phyloP scores from a whole-genome alignment of 169 alveolate genomes.

The Plasmodium inui region DNA sequence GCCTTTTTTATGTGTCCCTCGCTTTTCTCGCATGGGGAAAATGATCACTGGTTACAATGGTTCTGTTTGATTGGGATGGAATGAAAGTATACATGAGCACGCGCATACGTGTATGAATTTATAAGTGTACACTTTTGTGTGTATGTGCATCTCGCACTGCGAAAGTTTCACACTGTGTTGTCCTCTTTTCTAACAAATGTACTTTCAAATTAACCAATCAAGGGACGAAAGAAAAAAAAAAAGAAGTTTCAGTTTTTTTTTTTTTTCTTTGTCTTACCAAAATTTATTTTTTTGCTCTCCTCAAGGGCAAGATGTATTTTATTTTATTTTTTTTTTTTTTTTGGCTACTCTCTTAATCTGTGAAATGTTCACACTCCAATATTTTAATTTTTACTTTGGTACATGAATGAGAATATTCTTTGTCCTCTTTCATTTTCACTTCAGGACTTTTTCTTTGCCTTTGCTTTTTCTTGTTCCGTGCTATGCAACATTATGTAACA shows the following conservation, averaged over 20 bases:
- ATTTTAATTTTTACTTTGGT: constrained; percentile 16
- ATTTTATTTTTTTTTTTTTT: neutral
- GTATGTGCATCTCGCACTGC: neutral
- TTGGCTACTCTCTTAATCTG: constrained; percentile 12
- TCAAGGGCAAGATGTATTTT: constrained; percentile 10
- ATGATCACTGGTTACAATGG: neutral
- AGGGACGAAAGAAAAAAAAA: neutral
- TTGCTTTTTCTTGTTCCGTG: neutral
- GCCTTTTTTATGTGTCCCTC: constrained; percentile 18
- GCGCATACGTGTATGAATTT: neutral
- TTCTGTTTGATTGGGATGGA: neutral
- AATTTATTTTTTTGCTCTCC: constrained; percentile 21
- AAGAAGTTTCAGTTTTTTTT: neutral
- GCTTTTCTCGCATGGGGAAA: neutral
- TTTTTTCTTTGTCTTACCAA: constrained; percentile 19
- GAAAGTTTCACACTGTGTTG: neutral
- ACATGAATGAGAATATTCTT: neutral
- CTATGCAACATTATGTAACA: constrained; percentile 40
- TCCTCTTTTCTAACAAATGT: neutral
- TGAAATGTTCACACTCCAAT: constrained; percentile 4
- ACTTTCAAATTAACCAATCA: neutral
- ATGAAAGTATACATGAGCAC: neutral
- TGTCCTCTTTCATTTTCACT: constrained; percentile 2
- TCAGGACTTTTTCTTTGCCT: neutral
- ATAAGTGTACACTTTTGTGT: neutral